Evolutionary conservation across 2,329 filamentous ascomycete genomes (phyloP).

Genomic region (Epicoccum nigrum): DNA sequence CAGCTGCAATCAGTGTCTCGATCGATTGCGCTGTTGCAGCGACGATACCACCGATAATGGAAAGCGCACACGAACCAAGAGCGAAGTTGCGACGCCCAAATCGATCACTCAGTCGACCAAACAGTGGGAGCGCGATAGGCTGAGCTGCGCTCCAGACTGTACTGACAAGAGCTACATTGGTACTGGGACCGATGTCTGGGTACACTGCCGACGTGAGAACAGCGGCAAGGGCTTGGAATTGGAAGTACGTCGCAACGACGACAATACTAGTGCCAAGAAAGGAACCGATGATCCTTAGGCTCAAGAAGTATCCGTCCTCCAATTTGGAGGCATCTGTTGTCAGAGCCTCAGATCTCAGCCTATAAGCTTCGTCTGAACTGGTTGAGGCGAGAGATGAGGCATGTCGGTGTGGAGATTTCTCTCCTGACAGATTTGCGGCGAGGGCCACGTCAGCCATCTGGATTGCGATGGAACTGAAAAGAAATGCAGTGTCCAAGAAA

Average conservation of each 20-base stretch:
- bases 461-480: background rate
- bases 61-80: conserved; percentile 14
- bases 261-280: conserved; percentile 22
- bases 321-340: conserved; percentile 14
- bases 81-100: conserved; percentile 21
- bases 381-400: conserved; percentile 3
- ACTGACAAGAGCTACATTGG: conserved; percentile 16
- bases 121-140: conserved; percentile 18
- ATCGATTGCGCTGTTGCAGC: conserved; percentile 30
- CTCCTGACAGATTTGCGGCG: background rate
- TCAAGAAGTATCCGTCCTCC: conserved; percentile 18
- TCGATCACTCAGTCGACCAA: conserved; percentile 19
- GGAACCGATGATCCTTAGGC: conserved; percentile 18
- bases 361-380: conserved; percentile 19
- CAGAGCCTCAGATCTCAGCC: conserved; percentile 16
- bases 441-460: background rate
- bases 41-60: conserved; percentile 29
- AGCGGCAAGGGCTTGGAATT: conserved; percentile 22
- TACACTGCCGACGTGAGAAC: conserved; percentile 18
- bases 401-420: background rate
- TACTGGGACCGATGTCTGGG: conserved; percentile 18
- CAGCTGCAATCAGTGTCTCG: conserved; percentile 31
- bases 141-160: conserved; percentile 18
- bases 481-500: background rate
- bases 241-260: conserved; percentile 25